Conservation (phyloP, 306 rosid genomes). For the Ceratonia siliqua region DNA sequence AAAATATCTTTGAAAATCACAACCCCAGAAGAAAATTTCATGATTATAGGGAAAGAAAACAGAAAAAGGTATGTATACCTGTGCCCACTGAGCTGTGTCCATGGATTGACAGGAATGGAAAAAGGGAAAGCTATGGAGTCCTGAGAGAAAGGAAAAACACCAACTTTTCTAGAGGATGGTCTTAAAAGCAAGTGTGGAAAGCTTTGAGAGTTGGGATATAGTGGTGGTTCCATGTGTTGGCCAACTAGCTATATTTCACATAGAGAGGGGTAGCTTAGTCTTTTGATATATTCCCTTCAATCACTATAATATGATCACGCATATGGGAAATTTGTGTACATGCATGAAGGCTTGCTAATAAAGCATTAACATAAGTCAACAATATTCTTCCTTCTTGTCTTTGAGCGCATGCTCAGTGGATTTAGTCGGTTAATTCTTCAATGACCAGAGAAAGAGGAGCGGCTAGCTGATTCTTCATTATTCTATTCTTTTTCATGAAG, state of each 20-base stretch:
- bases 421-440: conserved; percentile 47
- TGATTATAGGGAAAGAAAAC: conserved; percentile 53
- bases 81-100: conserved; percentile 99
- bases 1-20: conserved; percentile 44
- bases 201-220: conserved; percentile 45
- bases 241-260: conserved; percentile 61
- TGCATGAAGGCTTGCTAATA: conserved; percentile 37
- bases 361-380: conserved; percentile 48
- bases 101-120: conserved; percentile 61
- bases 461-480: conserved; percentile 22
- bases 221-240: conserved; percentile 74
- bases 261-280: conserved; percentile 57
- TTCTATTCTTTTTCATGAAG: conserved; percentile 3
- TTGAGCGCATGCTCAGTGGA: conserved; percentile 40
- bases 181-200: conserved; percentile 59
- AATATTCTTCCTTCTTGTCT: conserved; percentile 49
- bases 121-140: conserved; percentile 60
- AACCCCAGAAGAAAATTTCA: conserved; percentile 33
- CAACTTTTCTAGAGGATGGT: conserved; percentile 58
- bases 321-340: conserved; percentile 37
- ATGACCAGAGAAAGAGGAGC: conserved; percentile 32
- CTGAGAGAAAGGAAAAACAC: conserved; percentile 53
- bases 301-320: conserved; percentile 22
- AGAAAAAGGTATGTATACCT: conserved; percentile 62
- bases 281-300: conserved; percentile 5